Conservation (phyloP, 768 basidiomycete species). For the Suillus hirtellus region DNA sequence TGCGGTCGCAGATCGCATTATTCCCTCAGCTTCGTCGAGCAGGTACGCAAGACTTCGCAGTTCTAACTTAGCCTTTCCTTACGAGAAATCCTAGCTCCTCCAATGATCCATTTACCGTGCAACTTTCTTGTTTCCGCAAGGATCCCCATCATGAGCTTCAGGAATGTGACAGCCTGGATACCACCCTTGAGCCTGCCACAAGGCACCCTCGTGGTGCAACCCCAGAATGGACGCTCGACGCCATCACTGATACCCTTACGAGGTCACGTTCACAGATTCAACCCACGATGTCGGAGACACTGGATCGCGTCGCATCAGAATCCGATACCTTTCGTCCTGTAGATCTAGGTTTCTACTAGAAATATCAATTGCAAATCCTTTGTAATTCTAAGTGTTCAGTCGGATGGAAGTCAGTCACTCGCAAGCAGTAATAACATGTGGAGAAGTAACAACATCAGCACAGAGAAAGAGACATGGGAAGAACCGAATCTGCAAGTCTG, state of each 20-base stretch:
- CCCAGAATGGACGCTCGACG: not conserved
- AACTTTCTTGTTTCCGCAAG: conserved; percentile 24
- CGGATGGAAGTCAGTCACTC: not conserved
- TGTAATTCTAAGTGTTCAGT: not conserved
- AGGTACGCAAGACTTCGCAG: not conserved
- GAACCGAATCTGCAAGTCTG: too few relatives aligned
- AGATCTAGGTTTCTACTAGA: not conserved
- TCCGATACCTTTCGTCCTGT: not conserved
- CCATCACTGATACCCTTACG: not conserved
- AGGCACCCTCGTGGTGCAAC: conserved; percentile 44
- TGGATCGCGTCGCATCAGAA: not conserved
- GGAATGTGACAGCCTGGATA: not conserved
- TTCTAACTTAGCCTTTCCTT: not conserved
- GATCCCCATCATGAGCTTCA: not conserved
- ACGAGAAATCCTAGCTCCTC: not conserved
- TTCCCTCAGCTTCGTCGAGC: conserved; percentile 14
- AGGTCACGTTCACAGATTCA: not conserved
- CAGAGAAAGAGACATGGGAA: not conserved
- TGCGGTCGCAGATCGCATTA: conserved; percentile 21
- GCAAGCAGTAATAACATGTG: not conserved
- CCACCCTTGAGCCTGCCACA: conserved; percentile 35
- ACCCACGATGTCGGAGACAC: not conserved
- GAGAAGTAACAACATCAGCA: not conserved
- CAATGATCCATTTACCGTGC: conserved; percentile 6
- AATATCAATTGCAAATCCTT: not conserved